Conservation (phyloP, 2,329 filamentous ascomycete species). For the Cladorrhinum sp. region DNA sequence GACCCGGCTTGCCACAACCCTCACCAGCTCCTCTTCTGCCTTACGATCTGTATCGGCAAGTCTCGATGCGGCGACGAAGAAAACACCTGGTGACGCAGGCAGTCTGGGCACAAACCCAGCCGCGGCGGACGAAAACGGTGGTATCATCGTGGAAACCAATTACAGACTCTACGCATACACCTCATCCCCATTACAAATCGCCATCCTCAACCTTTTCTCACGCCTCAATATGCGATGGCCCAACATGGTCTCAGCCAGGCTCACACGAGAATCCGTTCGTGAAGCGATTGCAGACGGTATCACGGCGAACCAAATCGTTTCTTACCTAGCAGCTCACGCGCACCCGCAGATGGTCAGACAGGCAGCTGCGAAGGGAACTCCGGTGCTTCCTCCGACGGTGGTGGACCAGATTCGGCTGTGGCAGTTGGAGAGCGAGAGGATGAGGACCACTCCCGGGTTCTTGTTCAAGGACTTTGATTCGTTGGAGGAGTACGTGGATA, state of each 20-base stretch:
- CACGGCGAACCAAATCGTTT: constrained; percentile 91
- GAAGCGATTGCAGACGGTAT: constrained; percentile 87
- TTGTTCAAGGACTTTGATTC: constrained; percentile 85
- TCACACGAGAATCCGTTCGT: constrained; percentile 85
- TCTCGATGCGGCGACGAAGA: constrained; percentile 63
- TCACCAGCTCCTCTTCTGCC: constrained; percentile 71
- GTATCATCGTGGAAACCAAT: constrained; percentile 96
- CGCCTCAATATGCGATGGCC: constrained; percentile 87
- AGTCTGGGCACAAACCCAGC: constrained; percentile 40
- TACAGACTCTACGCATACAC: constrained; percentile 98
- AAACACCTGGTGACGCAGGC: constrained; percentile 42
- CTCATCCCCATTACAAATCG: constrained; percentile 87
- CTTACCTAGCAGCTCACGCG: constrained; percentile 86
- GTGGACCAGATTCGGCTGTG: constrained; percentile 96
- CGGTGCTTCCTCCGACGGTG: constrained; percentile 88
- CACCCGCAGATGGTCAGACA: constrained; percentile 87
- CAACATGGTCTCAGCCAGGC: constrained; percentile 87
- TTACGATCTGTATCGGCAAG: constrained; percentile 68
- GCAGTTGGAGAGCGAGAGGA: constrained; percentile 95
- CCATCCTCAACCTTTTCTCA: constrained; percentile 85
- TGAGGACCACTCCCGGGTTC: constrained; percentile 79
- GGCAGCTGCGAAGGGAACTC: constrained; percentile 54
- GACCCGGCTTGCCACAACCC: constrained; percentile 87
- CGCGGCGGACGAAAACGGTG: constrained; percentile 60
- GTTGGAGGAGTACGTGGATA: constrained; percentile 65